Base-by-base conservation (phyloP, 768 basidiomycete genomes). In the Russula sp. region DNA sequence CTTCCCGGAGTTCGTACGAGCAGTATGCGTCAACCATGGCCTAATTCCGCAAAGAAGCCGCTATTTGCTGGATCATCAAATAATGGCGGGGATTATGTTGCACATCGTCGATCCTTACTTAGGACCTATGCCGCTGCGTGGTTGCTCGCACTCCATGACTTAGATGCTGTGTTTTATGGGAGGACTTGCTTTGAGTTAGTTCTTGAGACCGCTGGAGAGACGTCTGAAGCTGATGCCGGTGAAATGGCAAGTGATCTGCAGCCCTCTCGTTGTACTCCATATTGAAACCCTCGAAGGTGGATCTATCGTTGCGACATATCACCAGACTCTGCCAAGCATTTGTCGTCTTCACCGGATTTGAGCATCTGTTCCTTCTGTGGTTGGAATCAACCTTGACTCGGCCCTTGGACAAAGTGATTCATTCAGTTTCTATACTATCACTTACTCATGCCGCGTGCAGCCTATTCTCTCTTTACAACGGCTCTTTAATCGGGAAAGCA, bases 1-100 rank as follows among this genome's bases (percentile, higher is more conserved):
- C 75, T 89, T 16, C 90, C 90, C 6, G 90, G 90, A 5, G 79
- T 91, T 25, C 81, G 83, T 11, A 69, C 77, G 3, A 69, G 73
- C 4, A 67, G 68, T 4, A 79, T 83, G 35, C 48, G 69, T 7
- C 70, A 73, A 9, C 73, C 79, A n/a, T 90, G 88, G 88, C 88
- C 88, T 22, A 70, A 70, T 18, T 53, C 71, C 3, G 65, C 7
- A 57, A 68, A 25, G 49, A 64, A 4, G 73, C 81, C n/a, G 71
- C 73, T 35, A 68, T 72, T 1, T 67, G 67, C 74, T 3, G 75
- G 72, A 64, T 76, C 80, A 13, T 72, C 74, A 7, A 80, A 79
- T 58, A 87, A 83, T 69, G 87, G 89, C 0, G 83, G 86, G 20
- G 84, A 88, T 64, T 93, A 90, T 70, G 75, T 89, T 48, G 79